Evolutionary conservation across 1,139 yeast genomes (phyloP), one percentile per base, ranked within the genome.

Genomic region (Kurtzmaniella quercitrusa): DNA sequence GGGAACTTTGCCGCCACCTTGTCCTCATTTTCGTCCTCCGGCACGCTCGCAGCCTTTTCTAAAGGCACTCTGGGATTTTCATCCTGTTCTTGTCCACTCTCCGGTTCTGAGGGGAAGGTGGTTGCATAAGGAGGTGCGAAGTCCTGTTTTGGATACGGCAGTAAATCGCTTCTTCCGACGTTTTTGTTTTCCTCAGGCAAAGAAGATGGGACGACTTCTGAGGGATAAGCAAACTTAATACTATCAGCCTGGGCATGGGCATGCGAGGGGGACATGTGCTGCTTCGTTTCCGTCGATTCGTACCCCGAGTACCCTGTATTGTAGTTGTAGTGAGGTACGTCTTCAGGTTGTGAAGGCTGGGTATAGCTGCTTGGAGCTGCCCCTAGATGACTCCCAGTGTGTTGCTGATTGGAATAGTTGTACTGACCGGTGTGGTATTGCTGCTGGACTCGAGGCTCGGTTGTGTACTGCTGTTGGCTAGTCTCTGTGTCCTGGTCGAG

Each of bases 1-100:
- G 63, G 63, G 39, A 48, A 59, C 40, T 56, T 58, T 8, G 47
- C 45, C 4, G 46, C 46, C 11, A 41, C 44, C 17, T 38, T 44
- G 7, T 37, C 41, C 24, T 41, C 44, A 34, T 50, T 52, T 10
- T 57, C 60, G 39, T 54, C 53, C 34, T 54, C 58, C 40, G 51
- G 51, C 6, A 52, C 57, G 45, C 48, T 41, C 15, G 40, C 45
- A 4, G 18, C 15, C 14, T 14, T 31, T n/a, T 18, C 16, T 9
- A 14, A 3, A 12, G 36, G 14, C 31, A 16, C 38, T 2, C 43
- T 40, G n/a, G 44, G 44, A 9, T 36, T 15, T 7, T 25, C 37
- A 3, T 21, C 9, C 11, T 29, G 38, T 12, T 40, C 34, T 15
- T 40, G 33, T 10, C 11, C 19, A 6, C 14, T 19, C 17, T 21